Conservation (phyloP, 2,329 filamentous ascomycete genomes). For the Apiospora kogelbergensis region DNA sequence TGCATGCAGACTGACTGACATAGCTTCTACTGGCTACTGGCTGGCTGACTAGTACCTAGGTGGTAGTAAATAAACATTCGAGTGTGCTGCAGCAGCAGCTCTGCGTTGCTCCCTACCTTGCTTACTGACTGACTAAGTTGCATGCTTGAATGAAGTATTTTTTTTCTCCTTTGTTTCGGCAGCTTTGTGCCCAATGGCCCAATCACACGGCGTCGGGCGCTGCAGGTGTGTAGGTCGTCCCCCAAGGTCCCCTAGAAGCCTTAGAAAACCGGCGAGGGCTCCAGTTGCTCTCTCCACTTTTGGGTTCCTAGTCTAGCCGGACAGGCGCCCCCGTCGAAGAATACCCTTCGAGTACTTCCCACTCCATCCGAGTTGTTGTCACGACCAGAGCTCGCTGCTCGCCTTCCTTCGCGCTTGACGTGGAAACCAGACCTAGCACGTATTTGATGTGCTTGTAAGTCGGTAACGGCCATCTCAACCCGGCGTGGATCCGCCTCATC, state of each 20-base stretch:
- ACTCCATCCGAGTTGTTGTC: background rate
- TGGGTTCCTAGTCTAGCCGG: background rate
- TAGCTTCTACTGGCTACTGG: no score
- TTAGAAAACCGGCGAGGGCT: background rate
- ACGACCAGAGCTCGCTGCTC: background rate
- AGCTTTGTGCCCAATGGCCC: background rate
- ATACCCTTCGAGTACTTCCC: background rate
- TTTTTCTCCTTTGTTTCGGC: background rate
- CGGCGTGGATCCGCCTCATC: background rate
- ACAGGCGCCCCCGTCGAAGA: background rate
- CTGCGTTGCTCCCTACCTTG: background rate
- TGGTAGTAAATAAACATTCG: slow-evolving; percentile 4
- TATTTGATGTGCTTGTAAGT: background rate
- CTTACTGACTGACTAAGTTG: background rate
- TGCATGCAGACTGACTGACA: no score
- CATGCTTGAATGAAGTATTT: background rate
- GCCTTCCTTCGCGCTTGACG: background rate
- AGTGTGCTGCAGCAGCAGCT: background rate
- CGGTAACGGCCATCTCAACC: background rate
- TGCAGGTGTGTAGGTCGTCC: background rate
- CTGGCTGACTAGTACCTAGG: background rate
- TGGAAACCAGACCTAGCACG: no score
- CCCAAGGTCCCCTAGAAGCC: background rate
- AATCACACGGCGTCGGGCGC: background rate
- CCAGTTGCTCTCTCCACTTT: background rate